These are phyloP conservation scores for Euphorbia neoarborescens DNA, from an alignment of 441 rosid species.

Conservation along the genomic window DNA sequence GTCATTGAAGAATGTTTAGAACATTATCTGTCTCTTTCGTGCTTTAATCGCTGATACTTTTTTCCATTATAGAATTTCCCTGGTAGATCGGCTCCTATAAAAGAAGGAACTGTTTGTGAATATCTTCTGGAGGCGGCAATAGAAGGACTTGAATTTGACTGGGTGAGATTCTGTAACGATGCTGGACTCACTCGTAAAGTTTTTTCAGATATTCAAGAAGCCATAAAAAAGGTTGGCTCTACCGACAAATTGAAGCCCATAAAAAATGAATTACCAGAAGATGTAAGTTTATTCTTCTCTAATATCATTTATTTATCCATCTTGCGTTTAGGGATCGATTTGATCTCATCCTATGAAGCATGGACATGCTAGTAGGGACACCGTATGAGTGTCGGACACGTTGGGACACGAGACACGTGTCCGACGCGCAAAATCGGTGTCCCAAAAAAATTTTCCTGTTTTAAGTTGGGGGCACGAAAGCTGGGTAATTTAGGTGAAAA, in stretches of 20 bases:
- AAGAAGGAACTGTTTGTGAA: constrained; percentile 34
- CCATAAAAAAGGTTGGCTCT: constrained; percentile 38
- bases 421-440: too few relatives aligned
- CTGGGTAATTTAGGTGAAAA: too few relatives aligned
- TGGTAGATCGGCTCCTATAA: constrained; percentile 43
- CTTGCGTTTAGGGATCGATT: not conserved
- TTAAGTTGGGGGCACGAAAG: too few relatives aligned
- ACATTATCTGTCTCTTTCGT: not conserved
- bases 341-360: too few relatives aligned
- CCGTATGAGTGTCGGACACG: too few relatives aligned
- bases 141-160: constrained; percentile 32
- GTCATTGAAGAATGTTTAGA: constrained; percentile 15
- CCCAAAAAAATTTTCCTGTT: too few relatives aligned
- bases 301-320: not conserved
- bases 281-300: constrained; percentile 25
- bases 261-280: constrained; percentile 39
- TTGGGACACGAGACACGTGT: too few relatives aligned
- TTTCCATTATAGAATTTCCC: constrained; percentile 30
- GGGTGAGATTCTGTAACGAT: constrained; percentile 35
- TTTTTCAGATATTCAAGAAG: constrained; percentile 30
- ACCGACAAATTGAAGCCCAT: constrained; percentile 40
- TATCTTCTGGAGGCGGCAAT: constrained; percentile 44
- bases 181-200: constrained; percentile 30
- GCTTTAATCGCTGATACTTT: constrained; percentile 11
- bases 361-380: too few relatives aligned